A percentile compares a stretch with the other conserved stretches of the same genome.
Evolutionary conservation across 371 early-diverging fungal species (phyloP).

Genomic region (Mortierella polycephala): DNA sequence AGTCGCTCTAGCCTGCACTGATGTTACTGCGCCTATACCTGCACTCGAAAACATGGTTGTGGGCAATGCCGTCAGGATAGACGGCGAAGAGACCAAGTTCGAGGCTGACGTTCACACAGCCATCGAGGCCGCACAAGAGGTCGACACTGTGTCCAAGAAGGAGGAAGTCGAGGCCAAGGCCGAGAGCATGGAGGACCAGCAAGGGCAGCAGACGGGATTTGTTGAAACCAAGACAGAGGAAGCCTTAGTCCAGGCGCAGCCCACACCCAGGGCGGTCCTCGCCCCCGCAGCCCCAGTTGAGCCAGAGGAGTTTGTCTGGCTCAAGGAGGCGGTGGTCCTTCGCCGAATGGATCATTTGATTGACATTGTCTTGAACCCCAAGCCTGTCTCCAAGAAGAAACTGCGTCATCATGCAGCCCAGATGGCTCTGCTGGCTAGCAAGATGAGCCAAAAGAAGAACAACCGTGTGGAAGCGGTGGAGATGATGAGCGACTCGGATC

Average conservation of each 20-base stretch:
- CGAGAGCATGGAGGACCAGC: background rate
- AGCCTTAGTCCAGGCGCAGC: background rate
- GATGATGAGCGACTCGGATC: conserved; percentile 29
- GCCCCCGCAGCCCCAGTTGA: conserved; percentile 23
- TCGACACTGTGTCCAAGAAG: conserved; percentile 1
- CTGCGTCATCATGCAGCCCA: conserved; percentile 43
- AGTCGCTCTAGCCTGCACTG: background rate
- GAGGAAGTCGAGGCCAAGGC: conserved; percentile 1
- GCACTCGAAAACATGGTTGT: background rate
- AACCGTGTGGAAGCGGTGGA: conserved; percentile 16
- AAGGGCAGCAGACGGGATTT: background rate
- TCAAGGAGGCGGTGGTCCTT: conserved; percentile 69
- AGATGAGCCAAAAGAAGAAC: conserved; percentile 19
- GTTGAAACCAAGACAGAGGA: conserved; percentile 22
- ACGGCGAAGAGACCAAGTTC: background rate
- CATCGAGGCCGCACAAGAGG: background rate
- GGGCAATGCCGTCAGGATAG: background rate
- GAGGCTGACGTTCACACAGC: background rate
- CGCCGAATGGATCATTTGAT: conserved; percentile 70
- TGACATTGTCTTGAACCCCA: conserved; percentile 66
- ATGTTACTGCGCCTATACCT: background rate
- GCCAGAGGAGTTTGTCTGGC: conserved; percentile 66
- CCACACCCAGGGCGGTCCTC: conserved; percentile 3
- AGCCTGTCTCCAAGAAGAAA: conserved; percentile 60
- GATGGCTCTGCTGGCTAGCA: conserved; percentile 39